A percentile compares a stretch with the other conserved stretches of the same genome.
These are phyloP conservation scores for Termitomyces bulborhizus DNA, from an alignment of 768 basidiomycete species.

Conservation along the genomic window DNA sequence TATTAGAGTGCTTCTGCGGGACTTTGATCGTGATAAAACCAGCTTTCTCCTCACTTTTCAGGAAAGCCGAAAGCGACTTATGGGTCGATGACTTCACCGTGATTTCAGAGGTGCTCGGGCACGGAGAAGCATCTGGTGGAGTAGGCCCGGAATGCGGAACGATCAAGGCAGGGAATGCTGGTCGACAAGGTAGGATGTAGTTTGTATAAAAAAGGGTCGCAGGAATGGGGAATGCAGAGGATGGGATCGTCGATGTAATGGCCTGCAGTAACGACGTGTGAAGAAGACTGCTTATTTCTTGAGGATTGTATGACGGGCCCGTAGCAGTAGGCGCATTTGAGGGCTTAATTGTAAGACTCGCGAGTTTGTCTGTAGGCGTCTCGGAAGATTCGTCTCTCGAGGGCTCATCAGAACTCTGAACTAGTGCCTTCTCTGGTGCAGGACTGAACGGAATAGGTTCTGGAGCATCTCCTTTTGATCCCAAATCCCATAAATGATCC, in stretches of 20 bases:
- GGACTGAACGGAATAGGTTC: constrained; percentile 24
- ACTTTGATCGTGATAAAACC: constrained; percentile 69
- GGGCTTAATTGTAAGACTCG: constrained; percentile 6
- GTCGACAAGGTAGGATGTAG: constrained; percentile 75
- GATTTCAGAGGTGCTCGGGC: constrained; percentile 35
- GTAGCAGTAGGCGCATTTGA: background rate
- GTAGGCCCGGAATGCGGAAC: constrained; percentile 19
- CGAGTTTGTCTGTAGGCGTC: constrained; percentile 5
- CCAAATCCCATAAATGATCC: constrained; percentile 70
- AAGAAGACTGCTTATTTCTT: constrained; percentile 55
- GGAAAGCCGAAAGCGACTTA: constrained; percentile 78
- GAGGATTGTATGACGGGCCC: constrained; percentile 21
- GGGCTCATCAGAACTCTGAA: constrained; percentile 14
- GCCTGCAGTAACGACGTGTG: constrained; percentile 61
- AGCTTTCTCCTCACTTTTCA: constrained; percentile 73
- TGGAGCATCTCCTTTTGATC: constrained; percentile 55
- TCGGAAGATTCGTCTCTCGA: constrained; percentile 3
- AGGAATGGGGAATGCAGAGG: constrained; percentile 64
- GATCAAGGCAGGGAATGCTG: constrained; percentile 49
- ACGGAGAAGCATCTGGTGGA: constrained; percentile 21
- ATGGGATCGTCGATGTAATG: constrained; percentile 40
- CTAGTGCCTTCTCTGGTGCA: constrained; percentile 1
- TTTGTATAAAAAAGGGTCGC: constrained; percentile 72
- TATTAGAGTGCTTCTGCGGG: constrained; percentile 38
- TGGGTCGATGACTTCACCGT: constrained; percentile 75